Conservation (phyloP, 768 basidiomycete genomes). For the Serendipita indica region DNA sequence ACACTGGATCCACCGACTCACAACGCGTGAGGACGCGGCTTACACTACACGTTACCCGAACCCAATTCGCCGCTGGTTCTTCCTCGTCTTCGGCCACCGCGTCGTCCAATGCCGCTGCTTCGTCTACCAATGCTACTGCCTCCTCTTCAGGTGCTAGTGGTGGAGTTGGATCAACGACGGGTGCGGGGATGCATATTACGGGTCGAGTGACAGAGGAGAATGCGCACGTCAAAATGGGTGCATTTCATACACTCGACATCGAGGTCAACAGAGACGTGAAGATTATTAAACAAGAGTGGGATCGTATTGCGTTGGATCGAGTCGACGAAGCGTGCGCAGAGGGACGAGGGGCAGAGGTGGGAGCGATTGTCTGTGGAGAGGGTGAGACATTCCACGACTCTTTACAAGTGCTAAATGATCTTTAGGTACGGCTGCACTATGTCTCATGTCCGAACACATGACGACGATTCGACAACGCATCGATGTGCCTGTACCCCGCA, state of each 20-base stretch:
- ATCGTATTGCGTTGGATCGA: constrained; percentile 67
- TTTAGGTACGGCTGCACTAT: constrained; percentile 74
- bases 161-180: no score
- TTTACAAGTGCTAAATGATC: not conserved
- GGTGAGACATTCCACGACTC: constrained; percentile 29
- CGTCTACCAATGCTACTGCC: constrained; percentile 16
- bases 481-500: constrained; percentile 78
- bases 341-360: constrained; percentile 92
- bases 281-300: constrained; percentile 86
- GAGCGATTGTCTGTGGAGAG: constrained; percentile 91
- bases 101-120: constrained; percentile 28
- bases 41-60: constrained; percentile 62
- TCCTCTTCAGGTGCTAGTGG: constrained; percentile 25
- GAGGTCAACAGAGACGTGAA: constrained; percentile 83
- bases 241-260: constrained; percentile 87
- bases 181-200: constrained; percentile 55
- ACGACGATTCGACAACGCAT: constrained; percentile 85
- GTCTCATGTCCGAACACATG: constrained; percentile 92
- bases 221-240: constrained; percentile 77
- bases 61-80: constrained; percentile 68
- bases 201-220: constrained; percentile 82
- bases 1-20: constrained; percentile 89
- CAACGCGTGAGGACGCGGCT: constrained; percentile 74
- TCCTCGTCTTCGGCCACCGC: constrained; percentile 28
- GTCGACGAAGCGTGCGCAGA: constrained; percentile 81